Evolutionary conservation across 1,284 basidiomycete species (phyloP).

Genomic region (Wallemia ichthyophaga): DNA sequence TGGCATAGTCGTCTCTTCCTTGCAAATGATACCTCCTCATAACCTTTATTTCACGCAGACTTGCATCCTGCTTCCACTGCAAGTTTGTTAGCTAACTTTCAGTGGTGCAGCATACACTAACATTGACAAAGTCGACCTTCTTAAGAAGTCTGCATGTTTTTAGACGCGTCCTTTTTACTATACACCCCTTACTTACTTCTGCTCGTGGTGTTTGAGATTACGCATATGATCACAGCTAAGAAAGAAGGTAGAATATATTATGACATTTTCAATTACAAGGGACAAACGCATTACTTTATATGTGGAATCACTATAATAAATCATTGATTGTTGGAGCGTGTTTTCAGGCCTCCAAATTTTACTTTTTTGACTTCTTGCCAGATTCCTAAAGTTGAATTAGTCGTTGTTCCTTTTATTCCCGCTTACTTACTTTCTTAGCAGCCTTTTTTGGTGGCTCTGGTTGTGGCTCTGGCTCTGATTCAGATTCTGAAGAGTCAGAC

Average conservation of each 20-base stretch:
- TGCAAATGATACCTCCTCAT: constrained; percentile 90
- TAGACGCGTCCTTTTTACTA: background rate
- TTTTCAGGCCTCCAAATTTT: background rate
- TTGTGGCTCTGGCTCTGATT: background rate
- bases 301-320: too few relatives aligned
- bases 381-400: background rate
- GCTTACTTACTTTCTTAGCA: background rate
- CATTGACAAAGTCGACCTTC: constrained; percentile 76
- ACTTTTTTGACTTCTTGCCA: background rate
- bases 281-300: background rate
- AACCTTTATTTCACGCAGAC: constrained; percentile 68
- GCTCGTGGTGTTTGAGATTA: constrained; percentile 76
- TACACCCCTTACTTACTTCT: constrained; percentile 20
- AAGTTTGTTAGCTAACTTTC: constrained; percentile 10
- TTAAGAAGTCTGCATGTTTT: constrained; percentile 31
- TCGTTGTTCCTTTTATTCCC: background rate
- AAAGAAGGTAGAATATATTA: background rate
- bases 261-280: background rate
- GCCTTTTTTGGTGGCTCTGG: background rate
- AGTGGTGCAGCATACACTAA: constrained; percentile 16
- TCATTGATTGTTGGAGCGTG: too few relatives aligned
- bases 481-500: background rate
- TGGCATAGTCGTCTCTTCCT: constrained; percentile 82
- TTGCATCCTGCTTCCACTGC: constrained; percentile 91
- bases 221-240: constrained; percentile 25